Evolutionary conservation across 148 eudicot species (phyloP), one percentile per base, ranked within the genome.

Genomic region (Talinum fruticosum): DNA sequence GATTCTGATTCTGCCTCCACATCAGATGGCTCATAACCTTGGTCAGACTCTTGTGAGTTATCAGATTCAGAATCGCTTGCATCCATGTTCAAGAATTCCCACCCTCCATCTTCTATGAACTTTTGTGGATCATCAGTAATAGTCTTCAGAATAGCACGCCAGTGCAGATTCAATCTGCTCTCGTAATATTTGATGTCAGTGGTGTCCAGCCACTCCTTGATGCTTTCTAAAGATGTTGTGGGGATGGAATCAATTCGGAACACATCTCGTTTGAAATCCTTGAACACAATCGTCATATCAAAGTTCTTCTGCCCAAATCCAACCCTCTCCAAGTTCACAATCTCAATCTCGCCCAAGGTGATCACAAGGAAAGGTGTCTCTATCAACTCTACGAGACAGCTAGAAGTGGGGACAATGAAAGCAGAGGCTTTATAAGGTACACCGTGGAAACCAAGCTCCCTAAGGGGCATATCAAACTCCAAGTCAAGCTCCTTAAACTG

Each of bases 221-320:
- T 92, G 78, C 96, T 90, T 47, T 95, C 97, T 44, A 95, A 83
- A 28, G 99, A 88, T 23, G 88, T 79, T 0, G 96, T 87, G 19
- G 99, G 99, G 26, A 95, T 90, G 24, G 99, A 95, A 76, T 95
- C 99, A 10, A 95, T 95, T 13, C 97, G 84, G 75, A 92, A 87
- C 66, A 95, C 99, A 78, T 91, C 94, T 2, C 88, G 87, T 82
- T 95, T 95, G 79, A 95, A 95, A 79, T 95, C 97, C 82, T 95
- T 95, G 85, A 95, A 92, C 44, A 92, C 88, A 49, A 95, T 88
- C 2, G 96, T 88, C 97, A 95, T 85, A 79, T 95, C 99, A 23
- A 95, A 95, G 73, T 92, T 95, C 91, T 92, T 92, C 85, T 92
- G 99, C 35, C 92, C 99, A 71, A 95, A 90, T 12, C 97, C 99